Conservation (phyloP, 345 rosid species). For the Psidium friedrichsthalianum region DNA sequence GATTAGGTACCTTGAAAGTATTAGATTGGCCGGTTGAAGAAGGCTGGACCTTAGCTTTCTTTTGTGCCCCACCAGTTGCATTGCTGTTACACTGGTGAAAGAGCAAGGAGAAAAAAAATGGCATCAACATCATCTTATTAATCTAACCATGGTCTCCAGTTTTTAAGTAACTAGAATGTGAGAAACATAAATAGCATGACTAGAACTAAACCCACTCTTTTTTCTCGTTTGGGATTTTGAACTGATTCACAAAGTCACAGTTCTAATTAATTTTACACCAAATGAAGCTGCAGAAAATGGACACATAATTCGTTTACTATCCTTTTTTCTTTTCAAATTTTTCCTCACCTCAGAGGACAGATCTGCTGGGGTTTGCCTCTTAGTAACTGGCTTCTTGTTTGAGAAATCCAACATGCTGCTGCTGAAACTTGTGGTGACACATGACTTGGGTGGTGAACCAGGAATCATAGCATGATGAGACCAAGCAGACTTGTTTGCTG, state of each 20-base stretch:
- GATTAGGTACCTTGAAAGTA: constrained; percentile 60
- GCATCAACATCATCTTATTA: not conserved
- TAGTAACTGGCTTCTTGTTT: constrained; percentile 28
- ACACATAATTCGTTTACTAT: not conserved
- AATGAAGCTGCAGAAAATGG: not conserved
- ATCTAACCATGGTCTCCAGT: not conserved
- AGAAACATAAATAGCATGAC: not conserved
- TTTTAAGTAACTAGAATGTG: not conserved
- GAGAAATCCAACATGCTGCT: constrained; percentile 69
- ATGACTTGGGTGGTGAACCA: constrained; percentile 55
- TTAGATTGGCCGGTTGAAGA: constrained; percentile 45
- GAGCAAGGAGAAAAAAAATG: not conserved
- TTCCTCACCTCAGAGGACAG: constrained; percentile 60
- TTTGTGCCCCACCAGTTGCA: constrained; percentile 56
- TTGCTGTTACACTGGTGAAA: constrained; percentile 60
- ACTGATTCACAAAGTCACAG: not conserved
- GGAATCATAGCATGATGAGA: constrained; percentile 15
- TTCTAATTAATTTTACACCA: not conserved
- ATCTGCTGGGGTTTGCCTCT: constrained; percentile 56
- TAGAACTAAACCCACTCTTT: not conserved
- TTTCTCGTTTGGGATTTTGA: not conserved
- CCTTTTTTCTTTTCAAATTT: not conserved
- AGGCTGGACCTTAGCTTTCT: constrained; percentile 91
- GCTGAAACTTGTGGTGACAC: constrained; percentile 41
- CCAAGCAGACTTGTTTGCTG: constrained; percentile 23